Conservation (phyloP, 1,139 yeast species). For the Lodderomyces metapsilosis region DNA sequence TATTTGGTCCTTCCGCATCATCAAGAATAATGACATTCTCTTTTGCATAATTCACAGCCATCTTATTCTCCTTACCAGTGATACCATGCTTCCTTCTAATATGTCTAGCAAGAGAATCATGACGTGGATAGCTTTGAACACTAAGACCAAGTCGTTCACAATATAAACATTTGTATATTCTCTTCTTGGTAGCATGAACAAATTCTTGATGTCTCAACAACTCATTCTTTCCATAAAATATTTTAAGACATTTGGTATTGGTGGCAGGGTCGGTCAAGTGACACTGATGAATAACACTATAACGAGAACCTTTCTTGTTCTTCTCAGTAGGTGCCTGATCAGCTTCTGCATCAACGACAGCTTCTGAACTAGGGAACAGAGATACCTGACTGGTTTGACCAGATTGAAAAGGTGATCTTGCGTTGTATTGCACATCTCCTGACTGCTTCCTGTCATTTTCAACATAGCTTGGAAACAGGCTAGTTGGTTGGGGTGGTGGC, state of each 20-base stretch:
- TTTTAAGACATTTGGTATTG: slow-evolving; percentile 34
- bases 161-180: slow-evolving; percentile 43
- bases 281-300: slow-evolving; percentile 44
- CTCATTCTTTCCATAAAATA: slow-evolving; percentile 48
- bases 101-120: slow-evolving; percentile 48
- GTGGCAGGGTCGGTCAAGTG: slow-evolving; percentile 39
- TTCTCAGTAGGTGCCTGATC: not conserved
- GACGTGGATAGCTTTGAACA: slow-evolving; percentile 46
- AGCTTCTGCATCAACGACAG: not conserved
- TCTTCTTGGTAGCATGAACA: slow-evolving; percentile 48
- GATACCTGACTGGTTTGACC: too few relatives aligned
- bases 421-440: too few relatives aligned
- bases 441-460: too few relatives aligned
- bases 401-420: too few relatives aligned
- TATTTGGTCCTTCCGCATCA: slow-evolving; percentile 17
- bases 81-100: slow-evolving; percentile 47
- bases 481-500: not conserved
- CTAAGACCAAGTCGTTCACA: slow-evolving; percentile 38
- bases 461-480: too few relatives aligned
- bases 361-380: too few relatives aligned
- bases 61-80: slow-evolving; percentile 46
- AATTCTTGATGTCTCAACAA: slow-evolving; percentile 47
- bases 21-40: slow-evolving; percentile 42
- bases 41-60: slow-evolving; percentile 50
- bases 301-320: slow-evolving; percentile 16